Evolutionary conservation across 164 flowering plant genomes (phyloP).

Genomic region (Aristolochia contorta): DNA sequence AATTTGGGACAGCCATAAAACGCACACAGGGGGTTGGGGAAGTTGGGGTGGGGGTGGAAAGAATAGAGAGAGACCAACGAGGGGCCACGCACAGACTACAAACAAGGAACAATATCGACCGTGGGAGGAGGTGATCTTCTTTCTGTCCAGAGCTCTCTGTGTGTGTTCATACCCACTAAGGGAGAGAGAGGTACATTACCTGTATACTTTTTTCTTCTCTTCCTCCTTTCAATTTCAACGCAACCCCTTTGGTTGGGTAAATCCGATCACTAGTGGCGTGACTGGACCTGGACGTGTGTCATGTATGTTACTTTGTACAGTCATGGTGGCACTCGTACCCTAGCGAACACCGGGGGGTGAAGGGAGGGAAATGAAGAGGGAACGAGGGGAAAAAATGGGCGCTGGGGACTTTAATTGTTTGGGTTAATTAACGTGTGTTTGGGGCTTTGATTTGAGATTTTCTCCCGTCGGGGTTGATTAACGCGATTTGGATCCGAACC

Average conservation of each 20-base stretch:
- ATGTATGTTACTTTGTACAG: background rate
- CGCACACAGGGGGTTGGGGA: background rate
- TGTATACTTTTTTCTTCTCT: background rate
- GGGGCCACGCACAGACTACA: too few relatives aligned
- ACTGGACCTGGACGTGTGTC: conserved; percentile 1
- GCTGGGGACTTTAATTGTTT: background rate
- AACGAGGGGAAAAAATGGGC: background rate
- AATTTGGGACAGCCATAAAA: background rate
- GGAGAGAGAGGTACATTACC: conserved; percentile 3
- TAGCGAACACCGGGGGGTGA: background rate
- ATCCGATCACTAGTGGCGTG: background rate
- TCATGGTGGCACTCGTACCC: conserved; percentile 3
- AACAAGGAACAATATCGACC: too few relatives aligned
- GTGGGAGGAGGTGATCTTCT: background rate
- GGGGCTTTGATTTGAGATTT: conserved; percentile 1
- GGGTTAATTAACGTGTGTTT: background rate
- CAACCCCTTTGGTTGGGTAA: conserved; percentile 3
- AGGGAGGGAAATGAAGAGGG: background rate
- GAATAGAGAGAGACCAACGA: background rate
- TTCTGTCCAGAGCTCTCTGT: background rate
- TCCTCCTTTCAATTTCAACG: background rate
- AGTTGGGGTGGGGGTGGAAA: too few relatives aligned
- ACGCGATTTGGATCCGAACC: background rate
- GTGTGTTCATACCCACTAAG: background rate
- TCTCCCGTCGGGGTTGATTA: background rate